Evolutionary conservation across 257 asterid genomes (phyloP).

Genomic region (Ehretia macrophylla): DNA sequence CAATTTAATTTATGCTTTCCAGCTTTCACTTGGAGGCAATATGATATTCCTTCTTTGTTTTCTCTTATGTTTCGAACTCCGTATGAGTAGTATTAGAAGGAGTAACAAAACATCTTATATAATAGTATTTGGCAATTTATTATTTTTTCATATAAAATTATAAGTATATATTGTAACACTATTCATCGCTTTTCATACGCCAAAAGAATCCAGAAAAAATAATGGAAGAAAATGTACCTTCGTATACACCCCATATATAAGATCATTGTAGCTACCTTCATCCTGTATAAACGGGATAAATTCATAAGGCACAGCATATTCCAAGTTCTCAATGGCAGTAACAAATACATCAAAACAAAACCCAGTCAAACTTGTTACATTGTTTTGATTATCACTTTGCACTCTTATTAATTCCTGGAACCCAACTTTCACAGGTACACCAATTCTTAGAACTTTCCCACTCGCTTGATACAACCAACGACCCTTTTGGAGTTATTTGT

Average conservation of each 20-base stretch:
- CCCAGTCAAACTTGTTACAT: constrained; percentile 14
- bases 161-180: no score
- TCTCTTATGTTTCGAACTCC: no score
- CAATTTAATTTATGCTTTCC: no score
- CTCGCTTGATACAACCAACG: neutral
- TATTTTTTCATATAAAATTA: no score
- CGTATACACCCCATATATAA: constrained; percentile 18
- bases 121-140: no score
- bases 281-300: constrained; percentile 16
- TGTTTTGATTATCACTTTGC: constrained; percentile 12
- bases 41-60: no score
- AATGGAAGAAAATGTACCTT: constrained; percentile 15
- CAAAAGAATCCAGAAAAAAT: no score
- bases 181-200: no score
- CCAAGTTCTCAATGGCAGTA: constrained; percentile 23
- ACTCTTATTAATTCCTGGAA: constrained; percentile 19
- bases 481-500: constrained; percentile 16
- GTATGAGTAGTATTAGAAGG: no score
- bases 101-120: no score
- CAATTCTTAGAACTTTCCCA: constrained; percentile 23
- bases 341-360: constrained; percentile 32
- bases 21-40: no score
- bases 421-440: constrained; percentile 14
- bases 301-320: constrained; percentile 21
- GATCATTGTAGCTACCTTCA: constrained; percentile 28